Evolutionary conservation across 2,329 filamentous ascomycete genomes (phyloP).

Genomic region (Chaetomiaceae sp.): DNA sequence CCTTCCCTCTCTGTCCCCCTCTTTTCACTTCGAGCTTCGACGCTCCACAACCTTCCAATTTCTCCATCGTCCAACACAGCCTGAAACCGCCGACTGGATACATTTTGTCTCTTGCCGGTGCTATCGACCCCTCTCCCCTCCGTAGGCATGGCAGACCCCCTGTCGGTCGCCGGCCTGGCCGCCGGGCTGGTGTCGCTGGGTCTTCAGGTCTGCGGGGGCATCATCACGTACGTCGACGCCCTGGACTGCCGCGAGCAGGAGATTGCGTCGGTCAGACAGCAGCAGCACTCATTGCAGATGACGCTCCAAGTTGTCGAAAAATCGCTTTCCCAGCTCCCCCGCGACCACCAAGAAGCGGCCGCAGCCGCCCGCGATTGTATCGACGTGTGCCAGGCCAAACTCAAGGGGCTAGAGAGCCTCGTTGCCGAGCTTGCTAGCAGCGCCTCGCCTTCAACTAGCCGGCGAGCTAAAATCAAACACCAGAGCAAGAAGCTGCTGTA

Average conservation of each 20-base stretch:
- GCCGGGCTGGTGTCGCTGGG: slow-evolving; percentile 3
- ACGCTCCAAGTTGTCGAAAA: background rate
- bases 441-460: background rate
- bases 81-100: too few relatives aligned
- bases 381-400: background rate
- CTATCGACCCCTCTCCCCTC: too few relatives aligned
- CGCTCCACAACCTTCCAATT: too few relatives aligned
- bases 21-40: too few relatives aligned
- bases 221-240: slow-evolving; percentile 2
- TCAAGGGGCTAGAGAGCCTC: background rate
- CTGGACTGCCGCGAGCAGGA: slow-evolving; percentile 5
- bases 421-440: background rate
- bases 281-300: background rate
- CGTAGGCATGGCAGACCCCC: background rate
- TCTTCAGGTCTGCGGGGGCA: slow-evolving; percentile 1
- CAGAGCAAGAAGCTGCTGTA: slow-evolving; percentile 3
- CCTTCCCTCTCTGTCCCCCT: too few relatives aligned
- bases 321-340: background rate
- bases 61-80: too few relatives aligned
- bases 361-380: background rate
- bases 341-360: background rate
- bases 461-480: background rate
- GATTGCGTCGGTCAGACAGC: background rate
- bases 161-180: background rate
- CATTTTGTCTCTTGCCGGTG: too few relatives aligned